A percentile compares a stretch with the other conserved stretches of the same genome.
phyloP scores from a whole-genome alignment of 1,284 basidiomycete species.

The Pholiota adiposa region DNA sequence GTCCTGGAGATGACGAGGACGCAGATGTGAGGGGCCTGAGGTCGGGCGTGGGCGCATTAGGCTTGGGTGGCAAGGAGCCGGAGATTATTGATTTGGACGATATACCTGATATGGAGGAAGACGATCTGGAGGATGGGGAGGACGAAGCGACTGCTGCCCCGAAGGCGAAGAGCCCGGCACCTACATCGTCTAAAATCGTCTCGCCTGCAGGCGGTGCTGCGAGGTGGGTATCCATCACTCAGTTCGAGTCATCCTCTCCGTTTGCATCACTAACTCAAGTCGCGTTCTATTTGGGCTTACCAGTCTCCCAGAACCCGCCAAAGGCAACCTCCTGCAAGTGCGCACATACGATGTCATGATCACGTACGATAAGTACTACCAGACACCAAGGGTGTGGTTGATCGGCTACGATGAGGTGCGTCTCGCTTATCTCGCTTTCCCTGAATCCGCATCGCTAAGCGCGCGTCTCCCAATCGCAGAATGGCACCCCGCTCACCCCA shows the following conservation, averaged over 20 bases:
- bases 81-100: slow-evolving; percentile 86
- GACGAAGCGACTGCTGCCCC: slow-evolving; percentile 77
- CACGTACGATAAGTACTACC: slow-evolving; percentile 99
- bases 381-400: slow-evolving; percentile 94
- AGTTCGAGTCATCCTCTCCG: no score
- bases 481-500: slow-evolving; percentile 85
- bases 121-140: slow-evolving; percentile 77
- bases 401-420: slow-evolving; percentile 92
- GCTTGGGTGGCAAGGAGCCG: slow-evolving; percentile 37
- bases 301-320: slow-evolving; percentile 66
- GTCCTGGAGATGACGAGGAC: slow-evolving; percentile 42
- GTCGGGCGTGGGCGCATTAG: slow-evolving; percentile 46
- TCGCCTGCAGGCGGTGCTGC: slow-evolving; percentile 23
- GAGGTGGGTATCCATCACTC: not conserved
- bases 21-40: slow-evolving; percentile 26
- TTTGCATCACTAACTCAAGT: not conserved
- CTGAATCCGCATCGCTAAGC: not conserved
- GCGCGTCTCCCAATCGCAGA: slow-evolving; percentile 46
- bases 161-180: slow-evolving; percentile 37
- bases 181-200: slow-evolving; percentile 20
- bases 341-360: slow-evolving; percentile 99
- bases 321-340: slow-evolving; percentile 89
- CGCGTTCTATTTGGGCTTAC: not conserved
- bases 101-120: slow-evolving; percentile 92
- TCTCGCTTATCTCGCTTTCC: slow-evolving; percentile 1